phyloP scores from a whole-genome alignment of 2,329 filamentous ascomycete species.

The Venturiaceae sp. region DNA sequence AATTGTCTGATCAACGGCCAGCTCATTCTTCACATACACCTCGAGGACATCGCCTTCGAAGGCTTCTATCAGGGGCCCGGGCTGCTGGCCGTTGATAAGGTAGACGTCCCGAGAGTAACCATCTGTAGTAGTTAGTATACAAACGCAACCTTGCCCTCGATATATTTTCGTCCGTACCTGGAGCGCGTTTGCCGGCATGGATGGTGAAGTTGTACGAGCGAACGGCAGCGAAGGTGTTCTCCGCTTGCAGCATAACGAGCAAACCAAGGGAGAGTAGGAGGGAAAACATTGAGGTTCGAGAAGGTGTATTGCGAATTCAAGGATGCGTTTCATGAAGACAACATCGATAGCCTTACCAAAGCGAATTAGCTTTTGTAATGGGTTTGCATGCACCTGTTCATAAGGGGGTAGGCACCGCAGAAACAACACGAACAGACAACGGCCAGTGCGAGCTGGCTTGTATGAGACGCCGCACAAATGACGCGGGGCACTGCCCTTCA shows the following conservation, averaged over 20 bases:
- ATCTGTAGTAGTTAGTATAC: not conserved
- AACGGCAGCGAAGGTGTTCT: not conserved
- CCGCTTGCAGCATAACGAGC: not conserved
- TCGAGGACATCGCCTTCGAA: not conserved
- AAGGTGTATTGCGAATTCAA: no score
- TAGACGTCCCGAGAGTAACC: not conserved
- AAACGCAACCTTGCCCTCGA: not conserved
- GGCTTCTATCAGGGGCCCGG: not conserved
- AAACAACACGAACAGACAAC: no score
- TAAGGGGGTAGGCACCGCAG: no score
- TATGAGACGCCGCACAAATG: no score
- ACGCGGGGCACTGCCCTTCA: no score
- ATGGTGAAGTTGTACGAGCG: not conserved
- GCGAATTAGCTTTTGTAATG: no score
- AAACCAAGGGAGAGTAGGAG: no score
- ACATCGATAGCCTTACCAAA: no score
- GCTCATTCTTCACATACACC: not conserved
- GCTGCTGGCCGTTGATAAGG: not conserved
- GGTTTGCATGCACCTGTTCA: no score
- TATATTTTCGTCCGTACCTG: not conserved
- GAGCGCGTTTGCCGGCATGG: not conserved
- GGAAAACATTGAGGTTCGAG: no score
- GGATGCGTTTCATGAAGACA: no score
- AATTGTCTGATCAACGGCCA: not conserved
- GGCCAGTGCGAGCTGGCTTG: no score